These are phyloP conservation scores for Aspergillus sp. DNA, from an alignment of 2,329 filamentous ascomycete species.

Conservation along the genomic window DNA sequence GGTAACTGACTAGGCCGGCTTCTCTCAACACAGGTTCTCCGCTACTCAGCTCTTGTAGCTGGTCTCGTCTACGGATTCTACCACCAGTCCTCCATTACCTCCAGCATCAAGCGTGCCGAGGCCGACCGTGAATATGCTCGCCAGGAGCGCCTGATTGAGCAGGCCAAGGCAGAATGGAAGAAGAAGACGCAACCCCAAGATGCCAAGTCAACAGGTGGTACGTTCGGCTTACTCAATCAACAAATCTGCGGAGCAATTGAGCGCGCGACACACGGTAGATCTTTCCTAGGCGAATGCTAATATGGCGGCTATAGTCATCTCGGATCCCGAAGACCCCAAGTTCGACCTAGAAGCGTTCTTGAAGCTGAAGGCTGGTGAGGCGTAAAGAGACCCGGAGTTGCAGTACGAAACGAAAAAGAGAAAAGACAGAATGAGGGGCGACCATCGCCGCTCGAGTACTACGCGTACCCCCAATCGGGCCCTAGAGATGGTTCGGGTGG, in stretches of 20 bases:
- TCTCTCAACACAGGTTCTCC: slow-evolving; percentile 73
- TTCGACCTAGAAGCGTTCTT: slow-evolving; percentile 92
- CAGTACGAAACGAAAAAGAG: slow-evolving; percentile 19
- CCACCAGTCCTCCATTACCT: slow-evolving; percentile 82
- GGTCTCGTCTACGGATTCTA: slow-evolving; percentile 95
- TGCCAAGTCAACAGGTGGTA: slow-evolving; percentile 45
- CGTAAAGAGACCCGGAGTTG: slow-evolving; percentile 33
- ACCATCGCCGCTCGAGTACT: slow-evolving; percentile 32
- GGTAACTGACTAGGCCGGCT: slow-evolving; percentile 21
- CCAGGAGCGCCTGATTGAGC: slow-evolving; percentile 87
- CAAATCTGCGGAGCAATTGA: background rate
- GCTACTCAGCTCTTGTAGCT: slow-evolving; percentile 90
- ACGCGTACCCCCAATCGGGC: slow-evolving; percentile 40
- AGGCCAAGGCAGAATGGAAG: slow-evolving; percentile 88
- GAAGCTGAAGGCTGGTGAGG: slow-evolving; percentile 61
- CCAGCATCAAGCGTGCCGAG: slow-evolving; percentile 70
- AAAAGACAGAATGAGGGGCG: slow-evolving; percentile 35
- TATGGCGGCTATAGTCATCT: slow-evolving; percentile 58
- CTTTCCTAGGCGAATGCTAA: slow-evolving; percentile 26
- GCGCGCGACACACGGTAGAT: background rate
- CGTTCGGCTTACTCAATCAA: slow-evolving; percentile 26
- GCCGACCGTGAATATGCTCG: slow-evolving; percentile 83
- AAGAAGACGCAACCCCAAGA: slow-evolving; percentile 70
- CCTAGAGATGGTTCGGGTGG: slow-evolving; percentile 38
- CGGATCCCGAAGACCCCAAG: slow-evolving; percentile 81